Conservation (phyloP, 2,329 filamentous ascomycete genomes). For the Stromatinia cepivora region DNA sequence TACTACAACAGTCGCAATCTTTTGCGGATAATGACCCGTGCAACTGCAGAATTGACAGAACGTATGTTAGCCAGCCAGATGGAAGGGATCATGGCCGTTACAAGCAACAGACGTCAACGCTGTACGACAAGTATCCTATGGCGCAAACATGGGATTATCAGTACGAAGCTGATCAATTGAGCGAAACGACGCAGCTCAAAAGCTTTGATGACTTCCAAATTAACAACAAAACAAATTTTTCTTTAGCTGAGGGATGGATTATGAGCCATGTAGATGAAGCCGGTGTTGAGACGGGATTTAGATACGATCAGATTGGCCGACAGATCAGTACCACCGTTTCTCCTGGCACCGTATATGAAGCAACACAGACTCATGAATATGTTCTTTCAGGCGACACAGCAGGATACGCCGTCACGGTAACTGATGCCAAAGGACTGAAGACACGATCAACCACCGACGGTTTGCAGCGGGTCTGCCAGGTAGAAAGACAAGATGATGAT, state of each 20-base stretch:
- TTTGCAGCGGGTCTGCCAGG: neutral
- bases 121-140: neutral
- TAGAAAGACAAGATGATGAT: slow-evolving; percentile 1
- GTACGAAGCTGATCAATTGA: neutral
- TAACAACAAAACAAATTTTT: neutral
- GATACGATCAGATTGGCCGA: neutral
- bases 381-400: neutral
- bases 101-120: neutral
- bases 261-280: neutral
- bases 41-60: neutral
- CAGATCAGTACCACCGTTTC: neutral
- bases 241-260: neutral
- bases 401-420: neutral
- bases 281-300: neutral
- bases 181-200: neutral
- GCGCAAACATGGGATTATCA: neutral
- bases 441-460: neutral
- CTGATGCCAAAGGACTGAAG: neutral
- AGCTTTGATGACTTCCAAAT: neutral
- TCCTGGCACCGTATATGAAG: neutral
- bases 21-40: neutral
- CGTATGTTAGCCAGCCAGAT: neutral
- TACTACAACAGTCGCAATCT: neutral
- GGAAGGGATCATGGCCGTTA: neutral
- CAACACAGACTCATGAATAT: neutral